Conservation (phyloP, 306 rosid species). For the Ormosia semicastrata region DNA sequence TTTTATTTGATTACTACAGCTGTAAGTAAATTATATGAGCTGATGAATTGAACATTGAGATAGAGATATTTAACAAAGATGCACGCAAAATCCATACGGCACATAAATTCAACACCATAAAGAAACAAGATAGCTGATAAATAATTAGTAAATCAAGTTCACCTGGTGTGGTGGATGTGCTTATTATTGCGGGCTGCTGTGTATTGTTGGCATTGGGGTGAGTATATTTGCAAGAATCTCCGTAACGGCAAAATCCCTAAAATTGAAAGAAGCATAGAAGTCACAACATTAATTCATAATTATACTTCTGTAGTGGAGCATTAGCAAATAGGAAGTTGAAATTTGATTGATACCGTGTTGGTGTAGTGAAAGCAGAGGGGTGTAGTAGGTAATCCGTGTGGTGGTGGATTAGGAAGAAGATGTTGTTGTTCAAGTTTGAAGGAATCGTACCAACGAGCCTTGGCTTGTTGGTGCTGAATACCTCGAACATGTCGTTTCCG, state of each 20-base stretch:
- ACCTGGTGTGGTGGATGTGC: constrained; percentile 34
- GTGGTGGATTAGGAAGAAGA: not conserved
- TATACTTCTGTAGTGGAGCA: not conserved
- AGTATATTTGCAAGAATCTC: constrained; percentile 69
- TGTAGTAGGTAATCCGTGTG: constrained; percentile 19
- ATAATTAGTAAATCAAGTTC: not conserved
- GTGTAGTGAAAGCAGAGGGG: constrained; percentile 66
- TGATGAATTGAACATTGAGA: not conserved
- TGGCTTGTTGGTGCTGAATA: constrained; percentile 70
- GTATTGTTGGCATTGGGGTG: constrained; percentile 51
- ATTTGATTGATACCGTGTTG: constrained; percentile 46
- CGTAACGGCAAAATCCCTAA: constrained; percentile 72
- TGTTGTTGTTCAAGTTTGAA: constrained; percentile 33
- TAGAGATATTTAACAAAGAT: too few species aligned
- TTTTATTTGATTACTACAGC: not conserved
- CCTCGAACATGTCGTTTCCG: constrained; percentile 73
- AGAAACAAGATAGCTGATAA: not conserved
- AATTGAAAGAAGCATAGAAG: not conserved
- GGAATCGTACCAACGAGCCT: constrained; percentile 89
- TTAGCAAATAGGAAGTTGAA: not conserved
- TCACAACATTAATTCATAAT: not conserved
- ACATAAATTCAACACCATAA: not conserved
- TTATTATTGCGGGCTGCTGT: constrained; percentile 37
- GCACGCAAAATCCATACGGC: too few species aligned
- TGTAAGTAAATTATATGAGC: not conserved